A percentile compares a stretch with the other conserved stretches of the same genome.
Conservation (phyloP, 495 filamentous ascomycete species). For the Xylaria grammica region DNA sequence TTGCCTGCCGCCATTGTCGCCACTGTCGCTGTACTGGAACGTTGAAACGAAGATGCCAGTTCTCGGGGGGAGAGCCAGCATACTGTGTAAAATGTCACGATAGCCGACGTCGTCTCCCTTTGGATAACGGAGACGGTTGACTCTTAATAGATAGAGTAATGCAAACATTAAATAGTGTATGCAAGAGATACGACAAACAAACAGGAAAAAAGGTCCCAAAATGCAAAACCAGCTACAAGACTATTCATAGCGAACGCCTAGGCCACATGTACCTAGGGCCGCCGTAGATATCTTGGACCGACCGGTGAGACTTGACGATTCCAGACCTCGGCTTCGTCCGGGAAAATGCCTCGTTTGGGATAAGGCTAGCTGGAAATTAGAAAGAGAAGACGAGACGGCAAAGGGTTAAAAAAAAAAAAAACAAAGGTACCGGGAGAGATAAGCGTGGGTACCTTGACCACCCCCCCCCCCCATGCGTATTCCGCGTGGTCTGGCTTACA, state of each 20-base stretch:
- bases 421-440: not conserved
- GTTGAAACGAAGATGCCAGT: not conserved
- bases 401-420: not conserved
- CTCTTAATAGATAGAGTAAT: not conserved
- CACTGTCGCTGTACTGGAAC: not conserved
- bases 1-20: conserved; percentile 17
- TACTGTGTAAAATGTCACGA: not conserved
- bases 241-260: conserved; percentile 16
- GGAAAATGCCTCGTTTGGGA: not conserved
- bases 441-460: not conserved
- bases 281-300: not conserved
- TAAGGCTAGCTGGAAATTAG: not conserved
- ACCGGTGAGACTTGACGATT: conserved; percentile 19
- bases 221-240: conserved; percentile 6
- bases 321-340: conserved; percentile 13
- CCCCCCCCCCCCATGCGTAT: not conserved
- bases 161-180: not conserved
- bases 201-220: no score
- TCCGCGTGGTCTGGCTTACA: not conserved
- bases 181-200: not conserved
- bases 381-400: not conserved
- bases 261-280: conserved; percentile 3
- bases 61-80: not conserved
- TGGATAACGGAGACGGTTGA: not conserved
- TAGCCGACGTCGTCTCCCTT: conserved; percentile 5